Percentiles rank a stretch among this genome's conserved stretches.
Evolutionary conservation across 768 basidiomycete species (phyloP).

Genomic region (Suillus paluster): DNA sequence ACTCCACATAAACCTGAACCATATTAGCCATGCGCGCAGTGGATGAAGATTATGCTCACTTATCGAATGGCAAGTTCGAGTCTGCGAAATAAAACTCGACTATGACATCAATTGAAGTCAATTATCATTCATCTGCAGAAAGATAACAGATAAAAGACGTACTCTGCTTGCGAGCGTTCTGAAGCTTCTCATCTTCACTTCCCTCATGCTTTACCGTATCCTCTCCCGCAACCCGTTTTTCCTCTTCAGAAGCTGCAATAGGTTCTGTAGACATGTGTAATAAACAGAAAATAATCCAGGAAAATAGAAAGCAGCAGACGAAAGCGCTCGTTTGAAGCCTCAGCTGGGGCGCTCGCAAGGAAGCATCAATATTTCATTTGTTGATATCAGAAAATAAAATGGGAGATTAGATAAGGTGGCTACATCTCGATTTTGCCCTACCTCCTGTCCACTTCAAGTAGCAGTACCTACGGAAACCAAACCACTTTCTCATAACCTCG

Average conservation of each 20-base stretch:
- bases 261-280: constrained; percentile 26
- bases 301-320: neutral
- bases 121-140: neutral
- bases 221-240: constrained; percentile 14
- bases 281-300: constrained; percentile 11
- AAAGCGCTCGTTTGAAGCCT: neutral
- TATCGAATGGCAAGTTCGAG: constrained; percentile 93
- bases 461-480: no score
- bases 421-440: no score
- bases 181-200: constrained; percentile 46
- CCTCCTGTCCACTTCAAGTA: no score
- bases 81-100: constrained; percentile 98
- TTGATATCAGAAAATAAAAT: neutral
- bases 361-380: neutral
- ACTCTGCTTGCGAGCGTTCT: constrained; percentile 62
- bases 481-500: no score
- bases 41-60: constrained; percentile 43
- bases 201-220: constrained; percentile 30
- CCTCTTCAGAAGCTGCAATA: constrained; percentile 12
- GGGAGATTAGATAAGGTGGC: neutral
- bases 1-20: constrained; percentile 90
- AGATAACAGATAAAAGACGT: constrained; percentile 20
- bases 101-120: constrained; percentile 31
- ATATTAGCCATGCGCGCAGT: neutral
- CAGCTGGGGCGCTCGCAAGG: neutral